These are phyloP conservation scores for Haematococcus lacustris DNA, from an alignment of 139 green algal genomes.

Conservation along the genomic window DNA sequence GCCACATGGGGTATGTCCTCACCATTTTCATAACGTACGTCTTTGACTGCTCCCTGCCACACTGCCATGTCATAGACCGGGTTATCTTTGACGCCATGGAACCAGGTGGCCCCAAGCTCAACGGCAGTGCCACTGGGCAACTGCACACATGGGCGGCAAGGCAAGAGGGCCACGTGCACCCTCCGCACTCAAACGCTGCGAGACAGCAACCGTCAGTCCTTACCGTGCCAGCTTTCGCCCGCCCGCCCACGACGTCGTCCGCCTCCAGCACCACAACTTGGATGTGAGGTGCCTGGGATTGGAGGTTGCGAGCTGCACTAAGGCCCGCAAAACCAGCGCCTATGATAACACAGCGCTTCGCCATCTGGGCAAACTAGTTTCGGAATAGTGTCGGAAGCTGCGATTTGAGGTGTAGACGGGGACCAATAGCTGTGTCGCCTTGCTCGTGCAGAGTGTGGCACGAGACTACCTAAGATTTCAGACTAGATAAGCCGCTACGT, in stretches of 20 bases:
- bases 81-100: constrained; percentile 32
- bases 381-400: too few relatives aligned
- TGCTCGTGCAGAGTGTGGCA: too few relatives aligned
- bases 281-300: not conserved
- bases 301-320: constrained; percentile 4
- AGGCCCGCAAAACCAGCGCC: constrained; percentile 24
- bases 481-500: too few relatives aligned
- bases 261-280: constrained; percentile 24
- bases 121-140: constrained; percentile 17
- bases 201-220: not conserved
- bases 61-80: constrained; percentile 33
- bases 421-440: too few relatives aligned
- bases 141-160: constrained; percentile 6
- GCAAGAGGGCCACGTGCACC: not conserved
- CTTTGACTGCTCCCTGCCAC: constrained; percentile 13
- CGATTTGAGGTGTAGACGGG: too few relatives aligned
- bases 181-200: not conserved
- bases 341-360: constrained; percentile 6
- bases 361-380: too few relatives aligned
- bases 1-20: not conserved
- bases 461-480: too few relatives aligned
- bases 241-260: constrained; percentile 7
- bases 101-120: constrained; percentile 35
- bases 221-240: constrained; percentile 11
- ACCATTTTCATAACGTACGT: constrained; percentile 8